Evolutionary conservation across 108 stramenopile genomes (phyloP).

Genomic region (Heterococcus sp.): DNA sequence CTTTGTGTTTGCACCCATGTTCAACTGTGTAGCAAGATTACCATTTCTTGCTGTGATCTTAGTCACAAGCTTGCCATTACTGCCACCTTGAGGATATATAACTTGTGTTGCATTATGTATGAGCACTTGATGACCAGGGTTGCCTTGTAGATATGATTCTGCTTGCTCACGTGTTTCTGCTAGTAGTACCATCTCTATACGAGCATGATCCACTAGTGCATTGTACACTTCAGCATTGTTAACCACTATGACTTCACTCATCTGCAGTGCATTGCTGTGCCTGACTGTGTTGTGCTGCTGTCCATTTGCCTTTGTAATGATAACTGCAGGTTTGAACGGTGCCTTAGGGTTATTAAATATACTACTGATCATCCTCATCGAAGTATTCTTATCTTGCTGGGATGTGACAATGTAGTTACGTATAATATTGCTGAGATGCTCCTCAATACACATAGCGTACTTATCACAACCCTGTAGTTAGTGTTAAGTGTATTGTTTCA

Average conservation of each 20-base stretch:
- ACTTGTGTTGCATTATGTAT: background rate
- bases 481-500: no score
- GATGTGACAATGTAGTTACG: background rate
- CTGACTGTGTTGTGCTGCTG: background rate
- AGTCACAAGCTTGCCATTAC: no score
- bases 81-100: background rate
- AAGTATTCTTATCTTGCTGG: background rate
- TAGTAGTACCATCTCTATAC: constrained; percentile 3
- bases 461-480: background rate
- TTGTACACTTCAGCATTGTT: constrained; percentile 9
- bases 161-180: background rate
- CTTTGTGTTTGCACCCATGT: no score
- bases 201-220: constrained; percentile 12
- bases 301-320: background rate
- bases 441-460: background rate
- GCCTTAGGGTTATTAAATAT: no score
- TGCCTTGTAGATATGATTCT: background rate
- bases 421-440: background rate
- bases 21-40: no score
- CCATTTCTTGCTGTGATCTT: no score
- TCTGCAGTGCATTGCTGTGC: background rate
- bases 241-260: background rate
- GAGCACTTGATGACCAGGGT: background rate
- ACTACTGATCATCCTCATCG: background rate
- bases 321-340: no score